Evolutionary conservation across 306 rosid species (phyloP), one percentile per base, ranked within the genome.

Genomic region (Medicago ruthenica): DNA sequence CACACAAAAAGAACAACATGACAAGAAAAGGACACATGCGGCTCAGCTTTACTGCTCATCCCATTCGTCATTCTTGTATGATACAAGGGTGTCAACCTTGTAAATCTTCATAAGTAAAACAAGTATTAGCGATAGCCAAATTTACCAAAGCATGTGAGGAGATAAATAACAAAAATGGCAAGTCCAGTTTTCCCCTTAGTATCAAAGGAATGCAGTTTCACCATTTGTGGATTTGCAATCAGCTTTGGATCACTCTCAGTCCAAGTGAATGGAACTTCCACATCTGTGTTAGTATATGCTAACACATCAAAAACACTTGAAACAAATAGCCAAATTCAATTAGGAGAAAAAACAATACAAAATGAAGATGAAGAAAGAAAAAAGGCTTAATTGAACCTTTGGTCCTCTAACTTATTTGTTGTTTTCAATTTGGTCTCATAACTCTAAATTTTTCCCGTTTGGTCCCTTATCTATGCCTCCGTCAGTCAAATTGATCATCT

Each of bases 201-300:
- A 79, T 96, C 99, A 65, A 96, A 96, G 31, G 99, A 92, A 85
- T 96, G 99, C 85, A 96, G 81, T 83, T 96, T 96, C 88, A 96
- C 99, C 93, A 96, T 96, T 65, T 96, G 97, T 1, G 99, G 99
- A 90, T 96, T 96, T 40, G 82, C 91, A 75, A 92, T 96, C 70
- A 96, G 90, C 83, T 92, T 96, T 17, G 99, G 99, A 82, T 96
- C 99, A 86, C 97, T 96, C 87, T 96, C 99, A 54, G 85, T 82
- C 99, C 99, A 95, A 80, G 97, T 92, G 84, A 95, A 89, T 59
- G 99, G 99, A 81, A 90, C 97, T 44, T 92, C 96, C 58, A 96
- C 87, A 60, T 96, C 99, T 63, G 80, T 96, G 84, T 96, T 97
- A n/a, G 99, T 96, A 74, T 96, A 96, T 16, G 98, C 99, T 44